Evolutionary conservation across 768 basidiomycete species (phyloP).

Genomic region (Amanita muscaria): DNA sequence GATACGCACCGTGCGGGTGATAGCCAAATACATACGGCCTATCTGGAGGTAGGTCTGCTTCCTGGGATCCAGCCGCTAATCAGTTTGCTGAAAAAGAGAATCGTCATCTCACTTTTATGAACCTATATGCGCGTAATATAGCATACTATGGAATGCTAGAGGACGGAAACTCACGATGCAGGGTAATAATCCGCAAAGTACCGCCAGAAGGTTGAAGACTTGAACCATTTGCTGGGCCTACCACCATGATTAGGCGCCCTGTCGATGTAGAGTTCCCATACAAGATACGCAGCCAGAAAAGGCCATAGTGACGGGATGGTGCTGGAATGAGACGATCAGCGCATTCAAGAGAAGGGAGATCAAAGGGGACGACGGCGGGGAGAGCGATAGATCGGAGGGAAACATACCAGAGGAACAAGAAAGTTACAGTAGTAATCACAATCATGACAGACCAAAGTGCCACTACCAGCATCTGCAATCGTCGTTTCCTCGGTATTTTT

Average conservation of each 20-base stretch:
- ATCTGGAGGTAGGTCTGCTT: conserved; percentile 84
- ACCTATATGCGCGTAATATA: conserved; percentile 27
- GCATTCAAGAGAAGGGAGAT: not conserved
- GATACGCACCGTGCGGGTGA: conserved; percentile 84
- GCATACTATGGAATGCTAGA: not conserved
- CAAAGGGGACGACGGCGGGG: not conserved
- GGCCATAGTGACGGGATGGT: conserved; percentile 90
- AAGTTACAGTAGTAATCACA: conserved; percentile 52
- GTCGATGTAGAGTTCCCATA: conserved; percentile 77
- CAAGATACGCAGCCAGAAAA: conserved; percentile 60
- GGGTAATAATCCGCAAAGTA: conserved; percentile 93
- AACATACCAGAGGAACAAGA: conserved; percentile 77
- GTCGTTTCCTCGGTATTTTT: conserved; percentile 74
- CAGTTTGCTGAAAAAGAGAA: not conserved
- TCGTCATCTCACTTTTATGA: conserved; percentile 36
- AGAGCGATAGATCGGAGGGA: not conserved
- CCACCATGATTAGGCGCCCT: conserved; percentile 66
- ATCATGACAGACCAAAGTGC: conserved; percentile 84
- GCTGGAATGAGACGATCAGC: conserved; percentile 29
- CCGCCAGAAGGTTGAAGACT: conserved; percentile 64
- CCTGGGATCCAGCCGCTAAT: conserved; percentile 35
- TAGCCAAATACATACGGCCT: conserved; percentile 96
- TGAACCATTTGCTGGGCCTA: conserved; percentile 65
- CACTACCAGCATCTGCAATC: conserved; percentile 85
- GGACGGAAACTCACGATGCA: conserved; percentile 55